A percentile compares a stretch with the other conserved stretches of the same genome.
Conservation (phyloP, 306 rosid species). For the Ochetophila trinervis region DNA sequence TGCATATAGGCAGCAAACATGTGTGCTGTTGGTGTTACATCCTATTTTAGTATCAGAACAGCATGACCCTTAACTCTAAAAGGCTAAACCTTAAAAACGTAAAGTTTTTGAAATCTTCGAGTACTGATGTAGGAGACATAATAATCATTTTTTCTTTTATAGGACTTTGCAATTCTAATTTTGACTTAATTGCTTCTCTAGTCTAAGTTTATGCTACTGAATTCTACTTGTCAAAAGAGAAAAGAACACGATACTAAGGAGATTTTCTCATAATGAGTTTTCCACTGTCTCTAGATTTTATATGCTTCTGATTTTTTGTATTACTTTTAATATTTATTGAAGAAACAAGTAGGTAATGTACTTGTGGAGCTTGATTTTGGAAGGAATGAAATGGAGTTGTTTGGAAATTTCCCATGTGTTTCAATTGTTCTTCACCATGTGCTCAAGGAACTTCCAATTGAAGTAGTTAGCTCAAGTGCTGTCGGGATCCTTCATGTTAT, state of each 20-base stretch:
- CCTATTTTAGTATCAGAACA: background rate
- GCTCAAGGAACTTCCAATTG: conserved; percentile 79
- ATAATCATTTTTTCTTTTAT: background rate
- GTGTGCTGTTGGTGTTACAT: conserved; percentile 2
- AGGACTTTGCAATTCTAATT: background rate
- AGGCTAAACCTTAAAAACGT: background rate
- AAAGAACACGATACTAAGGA: conserved; percentile 1
- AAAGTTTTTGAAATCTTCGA: conserved; percentile 10
- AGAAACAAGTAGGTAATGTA: conserved; percentile 52
- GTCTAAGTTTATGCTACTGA: conserved; percentile 19
- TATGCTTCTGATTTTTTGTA: conserved; percentile 4
- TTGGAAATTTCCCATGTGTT: conserved; percentile 51
- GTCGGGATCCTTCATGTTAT: conserved; percentile 68
- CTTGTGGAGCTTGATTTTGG: conserved; percentile 71
- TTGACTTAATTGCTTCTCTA: conserved; percentile 11
- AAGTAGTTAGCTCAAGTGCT: conserved; percentile 51
- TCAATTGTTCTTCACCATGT: conserved; percentile 83
- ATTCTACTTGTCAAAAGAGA: background rate
- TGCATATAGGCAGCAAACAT: background rate
- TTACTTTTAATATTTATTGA: conserved; percentile 18
- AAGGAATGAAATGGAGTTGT: conserved; percentile 45
- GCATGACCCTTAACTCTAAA: background rate
- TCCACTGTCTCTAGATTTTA: background rate
- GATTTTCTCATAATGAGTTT: background rate
- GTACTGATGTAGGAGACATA: background rate